Base-by-base conservation (phyloP, 2,329 filamentous ascomycete species). In the Ascocoryne sarcoides region DNA sequence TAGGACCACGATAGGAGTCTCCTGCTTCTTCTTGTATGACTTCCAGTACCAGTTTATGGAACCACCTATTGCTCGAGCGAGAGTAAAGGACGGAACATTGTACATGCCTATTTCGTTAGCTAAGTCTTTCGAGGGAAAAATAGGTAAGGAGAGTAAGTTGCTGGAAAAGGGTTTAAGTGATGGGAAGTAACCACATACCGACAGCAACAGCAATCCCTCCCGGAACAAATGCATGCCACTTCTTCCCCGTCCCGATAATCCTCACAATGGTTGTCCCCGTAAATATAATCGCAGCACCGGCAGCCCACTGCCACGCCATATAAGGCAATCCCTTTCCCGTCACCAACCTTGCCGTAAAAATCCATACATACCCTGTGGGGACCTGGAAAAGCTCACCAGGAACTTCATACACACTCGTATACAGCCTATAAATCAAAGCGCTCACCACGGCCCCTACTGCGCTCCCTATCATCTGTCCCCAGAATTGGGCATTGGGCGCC, bases 121-220 rank as follows among this genome's bases (percentile, higher is more conserved):
- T 10, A n/a, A n/a, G n/a, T n/a, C n/a, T n/a, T n/a, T n/a, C n/a
- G n/a, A 33, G 30, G 20, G 15, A 39, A 12, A 10, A 30, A 32
- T 23, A 23, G 8, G 20, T 21, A n/a, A 44, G 34, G 19, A 20
- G 21, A 42, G 33, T n/a, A 21, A 31, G 20, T 26, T 26, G 23
- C 12, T 26, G 7, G 23, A 26, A 26, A 26, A 33, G 17, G 15
- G 23, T n/a, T n/a, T n/a, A n/a, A 26, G 23, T 7, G 23, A 26
- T 7, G 12, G 7, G 12, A 26, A 26, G 23, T 7, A 7, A 7
- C 12, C 7, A 66, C 73, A 61, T 63, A 82, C 82, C 89, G 54
- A 95, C 87, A 29, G 92, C 92, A 15, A 98, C 90, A 2, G 92
- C 90, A 55, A 98, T 95, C 0, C 92, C 92, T 5, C 92, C 90